These are phyloP conservation scores for Pinus tabuliformis DNA, from an alignment of 75 land plant species.

Conservation along the genomic window DNA sequence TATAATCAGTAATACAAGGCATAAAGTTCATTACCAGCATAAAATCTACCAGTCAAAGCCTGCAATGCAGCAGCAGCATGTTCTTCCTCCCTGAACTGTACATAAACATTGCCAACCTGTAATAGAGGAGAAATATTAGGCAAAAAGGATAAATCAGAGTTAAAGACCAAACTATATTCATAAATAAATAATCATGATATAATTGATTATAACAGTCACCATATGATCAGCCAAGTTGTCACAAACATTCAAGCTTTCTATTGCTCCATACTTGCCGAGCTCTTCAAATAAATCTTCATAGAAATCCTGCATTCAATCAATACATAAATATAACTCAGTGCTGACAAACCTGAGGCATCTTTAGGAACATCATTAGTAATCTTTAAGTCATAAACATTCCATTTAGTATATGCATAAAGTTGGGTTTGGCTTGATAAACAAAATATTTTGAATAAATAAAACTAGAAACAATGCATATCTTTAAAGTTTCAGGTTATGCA, in stretches of 20 bases:
- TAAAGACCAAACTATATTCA: neutral
- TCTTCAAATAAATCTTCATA: constrained; percentile 59
- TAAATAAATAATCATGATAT: no score
- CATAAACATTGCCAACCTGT: constrained; percentile 58
- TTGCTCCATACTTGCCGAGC: constrained; percentile 56
- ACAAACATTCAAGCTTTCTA: constrained; percentile 56
- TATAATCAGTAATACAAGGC: neutral
- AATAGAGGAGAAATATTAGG: no score
- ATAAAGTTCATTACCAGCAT: constrained; percentile 41
- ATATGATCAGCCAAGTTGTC: constrained; percentile 60
- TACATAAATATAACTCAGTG: no score
- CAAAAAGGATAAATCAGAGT: neutral
- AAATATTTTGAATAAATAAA: no score
- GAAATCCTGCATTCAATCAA: constrained; percentile 33
- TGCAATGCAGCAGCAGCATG: constrained; percentile 64
- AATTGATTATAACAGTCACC: constrained; percentile 13
- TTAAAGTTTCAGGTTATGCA: no score
- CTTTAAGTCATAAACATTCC: no score
- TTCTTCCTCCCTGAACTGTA: constrained; percentile 62
- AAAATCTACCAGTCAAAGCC: constrained; percentile 57
- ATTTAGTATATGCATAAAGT: no score
- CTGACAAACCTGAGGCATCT: no score
- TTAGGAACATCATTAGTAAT: no score
- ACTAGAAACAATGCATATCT: no score
- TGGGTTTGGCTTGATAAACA: no score